Conservation (phyloP, 164 flowering plant species). For the Magnolia officinalis region DNA sequence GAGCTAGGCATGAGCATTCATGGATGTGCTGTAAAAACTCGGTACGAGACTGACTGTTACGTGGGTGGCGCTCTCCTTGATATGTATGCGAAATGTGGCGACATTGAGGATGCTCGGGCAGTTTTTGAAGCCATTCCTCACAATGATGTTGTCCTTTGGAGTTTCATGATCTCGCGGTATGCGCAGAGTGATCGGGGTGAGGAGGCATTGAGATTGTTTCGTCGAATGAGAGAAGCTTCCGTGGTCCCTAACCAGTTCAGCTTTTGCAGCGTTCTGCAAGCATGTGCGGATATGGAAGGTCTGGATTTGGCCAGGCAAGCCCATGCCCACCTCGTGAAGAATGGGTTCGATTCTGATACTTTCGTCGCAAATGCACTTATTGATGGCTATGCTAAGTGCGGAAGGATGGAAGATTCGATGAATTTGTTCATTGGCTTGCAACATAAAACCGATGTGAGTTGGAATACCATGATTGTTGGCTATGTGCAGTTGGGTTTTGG, state of each 20-base stretch:
- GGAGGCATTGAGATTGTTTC: slow-evolving; percentile 56
- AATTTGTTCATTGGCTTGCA: slow-evolving; percentile 40
- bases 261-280: slow-evolving; percentile 71
- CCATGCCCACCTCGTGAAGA: slow-evolving; percentile 54
- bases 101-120: slow-evolving; percentile 42
- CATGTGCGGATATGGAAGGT: slow-evolving; percentile 50
- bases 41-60: slow-evolving; percentile 52
- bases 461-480: slow-evolving; percentile 92
- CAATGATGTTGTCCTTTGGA: slow-evolving; percentile 77
- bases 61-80: slow-evolving; percentile 71
- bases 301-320: slow-evolving; percentile 57
- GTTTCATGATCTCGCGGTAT: slow-evolving; percentile 81
- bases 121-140: slow-evolving; percentile 63
- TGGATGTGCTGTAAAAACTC: slow-evolving; percentile 56
- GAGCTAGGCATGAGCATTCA: slow-evolving; percentile 58
- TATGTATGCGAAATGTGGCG: slow-evolving; percentile 56
- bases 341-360: slow-evolving; percentile 53
- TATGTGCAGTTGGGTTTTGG: slow-evolving; percentile 56
- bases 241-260: slow-evolving; percentile 76
- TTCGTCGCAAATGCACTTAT: slow-evolving; percentile 81
- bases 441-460: slow-evolving; percentile 62
- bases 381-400: slow-evolving; percentile 88
- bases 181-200: slow-evolving; percentile 51
- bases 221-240: slow-evolving; percentile 50
- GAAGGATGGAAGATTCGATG: slow-evolving; percentile 44